These are phyloP conservation scores for Boletus rufocinnamomeus DNA, from an alignment of 768 basidiomycete genomes.

Conservation along the genomic window DNA sequence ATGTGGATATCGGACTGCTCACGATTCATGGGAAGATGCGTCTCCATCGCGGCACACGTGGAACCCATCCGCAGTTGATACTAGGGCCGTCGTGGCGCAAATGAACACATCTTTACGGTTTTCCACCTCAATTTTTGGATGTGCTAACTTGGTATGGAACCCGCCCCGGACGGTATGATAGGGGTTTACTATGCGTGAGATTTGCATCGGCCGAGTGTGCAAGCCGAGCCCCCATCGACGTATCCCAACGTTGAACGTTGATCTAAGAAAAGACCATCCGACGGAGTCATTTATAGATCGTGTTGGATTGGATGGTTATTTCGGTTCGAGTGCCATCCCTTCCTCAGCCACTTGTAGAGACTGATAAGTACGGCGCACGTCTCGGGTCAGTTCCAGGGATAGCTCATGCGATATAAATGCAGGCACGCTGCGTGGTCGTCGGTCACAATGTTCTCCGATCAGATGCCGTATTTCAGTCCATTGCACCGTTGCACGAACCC, in stretches of 20 bases:
- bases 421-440: neutral
- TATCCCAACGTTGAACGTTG: neutral
- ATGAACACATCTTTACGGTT: neutral
- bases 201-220: neutral
- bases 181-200: neutral
- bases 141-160: neutral
- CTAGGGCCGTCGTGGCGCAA: neutral
- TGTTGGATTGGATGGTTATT: neutral
- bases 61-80: neutral
- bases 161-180: neutral
- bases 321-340: neutral
- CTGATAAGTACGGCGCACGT: neutral
- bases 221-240: neutral
- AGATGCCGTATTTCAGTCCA: neutral
- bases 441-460: neutral
- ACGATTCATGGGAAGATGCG: conserved; percentile 1
- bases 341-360: neutral
- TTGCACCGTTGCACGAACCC: no score
- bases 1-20: neutral
- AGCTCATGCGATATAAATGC: neutral
- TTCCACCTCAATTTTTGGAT: neutral
- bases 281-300: neutral
- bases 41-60: neutral
- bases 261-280: neutral
- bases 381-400: neutral